Evolutionary conservation across 768 basidiomycete species (phyloP).

Genomic region (Suillus luteus): DNA sequence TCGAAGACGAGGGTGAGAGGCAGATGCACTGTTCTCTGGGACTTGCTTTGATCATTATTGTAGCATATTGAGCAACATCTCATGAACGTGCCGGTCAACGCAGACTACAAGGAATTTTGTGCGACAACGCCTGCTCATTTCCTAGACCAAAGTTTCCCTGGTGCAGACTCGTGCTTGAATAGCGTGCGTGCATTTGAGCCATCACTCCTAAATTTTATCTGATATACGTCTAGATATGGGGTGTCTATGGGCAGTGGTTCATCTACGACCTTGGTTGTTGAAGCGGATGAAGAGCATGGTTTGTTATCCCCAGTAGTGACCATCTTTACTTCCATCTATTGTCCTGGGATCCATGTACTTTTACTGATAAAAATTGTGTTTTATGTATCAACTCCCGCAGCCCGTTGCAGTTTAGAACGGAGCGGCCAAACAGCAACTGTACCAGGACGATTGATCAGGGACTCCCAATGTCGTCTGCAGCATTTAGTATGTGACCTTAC

Average conservation of each 20-base stretch:
- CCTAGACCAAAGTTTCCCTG: constrained; percentile 21
- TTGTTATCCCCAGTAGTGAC: no score
- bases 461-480: not conserved
- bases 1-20: constrained; percentile 23
- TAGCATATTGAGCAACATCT: constrained; percentile 32
- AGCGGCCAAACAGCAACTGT: not conserved
- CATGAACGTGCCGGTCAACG: constrained; percentile 23
- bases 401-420: not conserved
- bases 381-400: not conserved
- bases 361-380: not conserved
- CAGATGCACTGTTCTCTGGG: not conserved
- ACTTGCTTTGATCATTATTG: constrained; percentile 2
- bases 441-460: not conserved
- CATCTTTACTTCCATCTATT: not conserved
- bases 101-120: constrained; percentile 36
- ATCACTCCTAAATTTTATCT: not conserved
- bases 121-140: constrained; percentile 35
- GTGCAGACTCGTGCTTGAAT: constrained; percentile 16
- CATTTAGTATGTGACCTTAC: not conserved
- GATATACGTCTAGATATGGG: not conserved
- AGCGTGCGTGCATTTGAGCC: not conserved
- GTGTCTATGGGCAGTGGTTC: constrained; percentile 21
- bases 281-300: not conserved
- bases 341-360: not conserved
- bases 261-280: constrained; percentile 4